Evolutionary conservation across 1,284 basidiomycete genomes (phyloP).

Genomic region (Trichosporon asahii): DNA sequence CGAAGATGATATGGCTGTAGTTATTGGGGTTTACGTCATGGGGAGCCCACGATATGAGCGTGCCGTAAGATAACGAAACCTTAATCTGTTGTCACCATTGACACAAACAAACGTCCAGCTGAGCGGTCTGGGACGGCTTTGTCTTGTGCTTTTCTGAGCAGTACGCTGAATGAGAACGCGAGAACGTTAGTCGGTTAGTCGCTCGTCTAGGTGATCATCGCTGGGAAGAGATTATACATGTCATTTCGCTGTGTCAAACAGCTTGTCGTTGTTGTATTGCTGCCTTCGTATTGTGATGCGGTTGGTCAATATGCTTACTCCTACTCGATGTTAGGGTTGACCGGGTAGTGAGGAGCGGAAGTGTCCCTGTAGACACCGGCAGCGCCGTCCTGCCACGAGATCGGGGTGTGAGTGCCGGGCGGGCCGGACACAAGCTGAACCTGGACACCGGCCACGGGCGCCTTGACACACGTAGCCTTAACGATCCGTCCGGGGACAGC

Average conservation of each 20-base stretch:
- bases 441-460: neutral
- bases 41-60: neutral
- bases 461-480: neutral
- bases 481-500: neutral
- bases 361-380: neutral
- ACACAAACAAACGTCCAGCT: neutral
- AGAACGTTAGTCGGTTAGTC: no score
- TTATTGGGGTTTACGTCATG: neutral
- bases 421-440: neutral
- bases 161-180: no score
- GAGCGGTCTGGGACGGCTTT: no score
- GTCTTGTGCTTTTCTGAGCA: no score
- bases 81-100: neutral
- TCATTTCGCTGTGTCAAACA: neutral
- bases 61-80: neutral
- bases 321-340: neutral
- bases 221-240: neutral
- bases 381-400: constrained; percentile 2
- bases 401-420: neutral
- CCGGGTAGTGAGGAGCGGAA: neutral
- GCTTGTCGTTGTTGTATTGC: neutral
- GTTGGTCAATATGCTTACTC: neutral
- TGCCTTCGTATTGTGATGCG: neutral
- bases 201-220: neutral
- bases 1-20: neutral